Percentiles rank a stretch among this genome's conserved stretches.
phyloP scores from a whole-genome alignment of 2,329 filamentous ascomycete species.

The Colletotrichum sidae region DNA sequence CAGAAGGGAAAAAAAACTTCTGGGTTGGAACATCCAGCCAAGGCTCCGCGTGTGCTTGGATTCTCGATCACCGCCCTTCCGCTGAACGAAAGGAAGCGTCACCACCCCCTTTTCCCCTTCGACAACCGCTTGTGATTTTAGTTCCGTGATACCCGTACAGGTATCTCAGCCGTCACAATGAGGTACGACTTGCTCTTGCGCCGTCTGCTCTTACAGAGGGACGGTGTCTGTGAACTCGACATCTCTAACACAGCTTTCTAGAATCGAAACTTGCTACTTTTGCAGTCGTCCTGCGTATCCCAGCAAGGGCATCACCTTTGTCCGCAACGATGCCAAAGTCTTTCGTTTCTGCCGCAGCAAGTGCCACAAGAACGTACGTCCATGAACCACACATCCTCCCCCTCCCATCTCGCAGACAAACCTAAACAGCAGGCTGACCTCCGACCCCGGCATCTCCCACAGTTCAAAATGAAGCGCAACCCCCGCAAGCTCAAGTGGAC shows the following conservation, averaged over 20 bases:
- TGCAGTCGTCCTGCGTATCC: constrained; percentile 63
- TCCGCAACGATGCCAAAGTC: constrained; percentile 56
- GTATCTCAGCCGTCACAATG: constrained; percentile 36
- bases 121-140: constrained; percentile 12
- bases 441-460: not conserved
- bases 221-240: not conserved
- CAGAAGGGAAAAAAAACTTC: constrained; percentile 33
- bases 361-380: constrained; percentile 68
- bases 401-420: constrained; percentile 5
- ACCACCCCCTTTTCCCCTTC: not conserved
- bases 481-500: constrained; percentile 98
- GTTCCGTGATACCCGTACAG: constrained; percentile 33
- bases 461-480: constrained; percentile 98
- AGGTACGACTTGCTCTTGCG: constrained; percentile 21
- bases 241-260: constrained; percentile 36
- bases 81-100: constrained; percentile 32
- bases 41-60: constrained; percentile 3
- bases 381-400: not conserved
- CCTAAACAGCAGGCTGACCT: not conserved
- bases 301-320: constrained; percentile 62
- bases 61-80: constrained; percentile 35
- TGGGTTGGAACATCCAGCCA: constrained; percentile 12
- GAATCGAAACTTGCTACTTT: constrained; percentile 60
- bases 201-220: no score
- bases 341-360: constrained; percentile 72